Conservation (phyloP, 2,329 filamentous ascomycete genomes). For the Fusarium sp. region DNA sequence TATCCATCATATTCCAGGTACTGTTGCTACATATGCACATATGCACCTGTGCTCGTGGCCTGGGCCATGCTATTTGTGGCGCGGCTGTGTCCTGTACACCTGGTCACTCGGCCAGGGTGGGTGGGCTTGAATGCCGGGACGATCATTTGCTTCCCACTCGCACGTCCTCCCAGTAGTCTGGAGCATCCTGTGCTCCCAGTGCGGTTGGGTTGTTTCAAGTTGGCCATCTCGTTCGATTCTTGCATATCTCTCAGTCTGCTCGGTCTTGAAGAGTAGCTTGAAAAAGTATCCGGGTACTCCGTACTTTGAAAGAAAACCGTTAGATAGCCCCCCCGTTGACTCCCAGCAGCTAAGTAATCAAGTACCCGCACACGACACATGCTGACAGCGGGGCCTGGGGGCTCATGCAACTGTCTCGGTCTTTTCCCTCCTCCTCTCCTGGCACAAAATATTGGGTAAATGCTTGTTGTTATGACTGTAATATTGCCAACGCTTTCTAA, state of each 20-base stretch:
- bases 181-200: conserved; percentile 42
- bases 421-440: neutral
- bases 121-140: conserved; percentile 43
- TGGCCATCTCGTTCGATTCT: conserved; percentile 43
- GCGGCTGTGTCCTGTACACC: conserved; percentile 41
- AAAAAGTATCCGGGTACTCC: too few relatives aligned
- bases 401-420: neutral
- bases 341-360: too few relatives aligned
- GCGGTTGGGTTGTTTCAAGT: conserved; percentile 40
- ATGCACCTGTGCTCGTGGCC: conserved; percentile 7
- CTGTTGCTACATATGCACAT: neutral
- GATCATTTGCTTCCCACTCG: conserved; percentile 41
- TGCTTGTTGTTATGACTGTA: neutral
- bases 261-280: neutral
- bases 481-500: conserved; percentile 8
- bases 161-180: conserved; percentile 38
- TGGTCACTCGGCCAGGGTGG: conserved; percentile 26
- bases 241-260: conserved; percentile 39
- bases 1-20: conserved; percentile 4
- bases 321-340: too few relatives aligned
- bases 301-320: too few relatives aligned
- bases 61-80: conserved; percentile 38
- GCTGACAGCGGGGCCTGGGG: neutral
- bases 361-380: too few relatives aligned
- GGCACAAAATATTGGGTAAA: too few relatives aligned